phyloP scores from a whole-genome alignment of 192 early-diverging fungal species.

The Podila epigama region DNA sequence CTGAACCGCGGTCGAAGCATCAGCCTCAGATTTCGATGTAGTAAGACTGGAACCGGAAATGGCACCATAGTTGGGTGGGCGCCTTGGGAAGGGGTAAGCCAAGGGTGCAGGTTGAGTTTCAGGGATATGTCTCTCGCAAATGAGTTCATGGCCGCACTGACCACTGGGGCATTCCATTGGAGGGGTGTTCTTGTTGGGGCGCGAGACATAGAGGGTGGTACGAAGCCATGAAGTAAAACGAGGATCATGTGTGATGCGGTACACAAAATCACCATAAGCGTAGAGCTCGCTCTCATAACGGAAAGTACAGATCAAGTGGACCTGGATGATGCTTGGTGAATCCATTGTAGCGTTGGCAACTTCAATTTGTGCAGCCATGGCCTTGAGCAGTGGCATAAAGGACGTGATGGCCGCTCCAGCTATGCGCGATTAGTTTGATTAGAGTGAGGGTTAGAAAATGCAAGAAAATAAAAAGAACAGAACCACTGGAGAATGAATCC shows the following conservation, averaged over 20 bases:
- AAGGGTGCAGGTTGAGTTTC: neutral
- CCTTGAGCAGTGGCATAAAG: slow-evolving; percentile 31
- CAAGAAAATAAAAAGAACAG: neutral
- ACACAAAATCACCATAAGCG: slow-evolving; percentile 42
- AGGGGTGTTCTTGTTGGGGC: slow-evolving; percentile 23
- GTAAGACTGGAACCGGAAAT: too few species aligned
- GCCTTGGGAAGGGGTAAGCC: neutral
- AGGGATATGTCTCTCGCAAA: slow-evolving; percentile 12
- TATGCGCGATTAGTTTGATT: too few species aligned
- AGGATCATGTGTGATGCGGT: slow-evolving; percentile 31
- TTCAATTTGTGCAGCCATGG: slow-evolving; percentile 41
- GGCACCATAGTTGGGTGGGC: neutral
- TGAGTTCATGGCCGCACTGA: slow-evolving; percentile 26
- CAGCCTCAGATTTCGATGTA: too few species aligned
- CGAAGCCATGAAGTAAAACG: slow-evolving; percentile 33
- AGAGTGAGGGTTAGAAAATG: neutral
- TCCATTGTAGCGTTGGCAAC: neutral
- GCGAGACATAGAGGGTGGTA: slow-evolving; percentile 24
- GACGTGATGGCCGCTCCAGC: slow-evolving; percentile 47
- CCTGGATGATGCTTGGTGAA: slow-evolving; percentile 1
- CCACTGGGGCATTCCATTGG: slow-evolving; percentile 18
- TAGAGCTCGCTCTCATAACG: slow-evolving; percentile 41
- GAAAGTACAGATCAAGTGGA: slow-evolving; percentile 41
- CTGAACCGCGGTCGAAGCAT: too few species aligned
- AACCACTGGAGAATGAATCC: neutral